These are phyloP conservation scores for Raffaelea albimanens DNA, from an alignment of 2,329 filamentous ascomycete species.

Conservation along the genomic window DNA sequence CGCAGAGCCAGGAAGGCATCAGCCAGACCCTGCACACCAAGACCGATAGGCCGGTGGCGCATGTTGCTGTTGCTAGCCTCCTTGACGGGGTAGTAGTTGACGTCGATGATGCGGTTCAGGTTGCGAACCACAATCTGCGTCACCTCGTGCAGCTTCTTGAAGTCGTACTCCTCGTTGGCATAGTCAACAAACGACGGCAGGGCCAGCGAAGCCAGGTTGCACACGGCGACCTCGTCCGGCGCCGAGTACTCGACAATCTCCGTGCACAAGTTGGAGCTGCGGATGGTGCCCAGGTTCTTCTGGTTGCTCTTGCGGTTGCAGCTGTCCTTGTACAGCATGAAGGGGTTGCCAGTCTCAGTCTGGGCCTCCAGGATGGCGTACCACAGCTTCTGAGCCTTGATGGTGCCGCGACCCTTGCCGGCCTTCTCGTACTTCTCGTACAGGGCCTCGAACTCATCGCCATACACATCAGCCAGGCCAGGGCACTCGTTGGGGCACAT, in stretches of 20 bases:
- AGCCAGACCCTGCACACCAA: slow-evolving; percentile 95
- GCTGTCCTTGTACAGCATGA: slow-evolving; percentile 99
- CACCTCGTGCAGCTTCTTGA: slow-evolving; percentile 93
- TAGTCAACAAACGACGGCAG: slow-evolving; percentile 88
- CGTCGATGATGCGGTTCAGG: slow-evolving; percentile 95
- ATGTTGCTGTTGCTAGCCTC: slow-evolving; percentile 96
- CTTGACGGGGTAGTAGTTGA: slow-evolving; percentile 95
- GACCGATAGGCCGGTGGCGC: slow-evolving; percentile 88
- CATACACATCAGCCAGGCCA: slow-evolving; percentile 91
- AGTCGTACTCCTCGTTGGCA: slow-evolving; percentile 77
- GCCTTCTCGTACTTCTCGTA: slow-evolving; percentile 89
- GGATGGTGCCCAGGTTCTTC: slow-evolving; percentile 98
- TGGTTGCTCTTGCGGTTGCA: slow-evolving; percentile 99
- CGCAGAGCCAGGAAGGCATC: slow-evolving; percentile 96
- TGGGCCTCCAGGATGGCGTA: slow-evolving; percentile 97
- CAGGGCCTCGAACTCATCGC: slow-evolving; percentile 90
- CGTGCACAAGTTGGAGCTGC: slow-evolving; percentile 97
- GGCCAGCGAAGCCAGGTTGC: slow-evolving; percentile 91
- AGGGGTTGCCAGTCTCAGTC: slow-evolving; percentile 97
- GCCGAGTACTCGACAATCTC: slow-evolving; percentile 97
- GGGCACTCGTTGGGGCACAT: slow-evolving; percentile 98
- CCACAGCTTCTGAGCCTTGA: slow-evolving; percentile 99
- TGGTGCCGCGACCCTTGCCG: slow-evolving; percentile 76
- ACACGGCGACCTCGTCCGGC: slow-evolving; percentile 96
- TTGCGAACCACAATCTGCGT: slow-evolving; percentile 88